Evolutionary conservation across 129 eudicot genomes (phyloP).

Genomic region (Scalesia atractyloides): DNA sequence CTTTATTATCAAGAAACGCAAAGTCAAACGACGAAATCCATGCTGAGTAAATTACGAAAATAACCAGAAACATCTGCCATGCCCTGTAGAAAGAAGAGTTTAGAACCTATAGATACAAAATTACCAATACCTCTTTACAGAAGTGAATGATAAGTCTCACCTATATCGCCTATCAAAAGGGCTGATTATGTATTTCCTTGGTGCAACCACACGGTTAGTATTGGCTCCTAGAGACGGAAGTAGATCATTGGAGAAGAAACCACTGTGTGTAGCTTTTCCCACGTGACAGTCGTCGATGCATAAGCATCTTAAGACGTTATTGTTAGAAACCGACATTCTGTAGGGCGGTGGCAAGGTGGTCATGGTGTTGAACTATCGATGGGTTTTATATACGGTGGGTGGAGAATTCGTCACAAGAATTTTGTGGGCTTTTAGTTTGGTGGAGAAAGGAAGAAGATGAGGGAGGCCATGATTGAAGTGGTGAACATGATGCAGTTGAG

Average conservation of each 20-base stretch:
- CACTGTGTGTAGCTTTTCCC: slow-evolving; percentile 44
- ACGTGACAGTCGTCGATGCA: slow-evolving; percentile 52
- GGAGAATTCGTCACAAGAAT: slow-evolving; percentile 33
- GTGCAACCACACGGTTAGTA: slow-evolving; percentile 41
- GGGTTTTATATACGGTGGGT: slow-evolving; percentile 28
- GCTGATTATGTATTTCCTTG: slow-evolving; percentile 46
- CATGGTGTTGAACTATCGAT: background rate
- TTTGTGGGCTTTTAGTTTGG: slow-evolving; percentile 27
- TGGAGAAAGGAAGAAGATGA: slow-evolving; percentile 18
- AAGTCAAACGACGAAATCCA: slow-evolving; percentile 92
- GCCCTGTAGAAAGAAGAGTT: slow-evolving; percentile 53
- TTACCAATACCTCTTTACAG: background rate
- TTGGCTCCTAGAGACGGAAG: slow-evolving; percentile 95
- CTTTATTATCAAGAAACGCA: slow-evolving; percentile 62
- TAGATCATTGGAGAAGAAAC: slow-evolving; percentile 74
- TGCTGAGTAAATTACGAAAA: slow-evolving; percentile 83
- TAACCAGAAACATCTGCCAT: slow-evolving; percentile 85
- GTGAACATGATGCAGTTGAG: slow-evolving; percentile 52
- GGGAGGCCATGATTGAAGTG: slow-evolving; percentile 39
- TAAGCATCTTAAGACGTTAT: slow-evolving; percentile 52
- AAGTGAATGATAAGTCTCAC: slow-evolving; percentile 37
- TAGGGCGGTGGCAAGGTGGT: slow-evolving; percentile 26
- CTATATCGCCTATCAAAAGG: slow-evolving; percentile 83
- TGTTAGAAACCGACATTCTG: slow-evolving; percentile 44
- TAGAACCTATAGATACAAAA: slow-evolving; percentile 11